Base-by-base conservation (phyloP, 2,329 filamentous ascomycete species). In the Pezicula carpinea region DNA sequence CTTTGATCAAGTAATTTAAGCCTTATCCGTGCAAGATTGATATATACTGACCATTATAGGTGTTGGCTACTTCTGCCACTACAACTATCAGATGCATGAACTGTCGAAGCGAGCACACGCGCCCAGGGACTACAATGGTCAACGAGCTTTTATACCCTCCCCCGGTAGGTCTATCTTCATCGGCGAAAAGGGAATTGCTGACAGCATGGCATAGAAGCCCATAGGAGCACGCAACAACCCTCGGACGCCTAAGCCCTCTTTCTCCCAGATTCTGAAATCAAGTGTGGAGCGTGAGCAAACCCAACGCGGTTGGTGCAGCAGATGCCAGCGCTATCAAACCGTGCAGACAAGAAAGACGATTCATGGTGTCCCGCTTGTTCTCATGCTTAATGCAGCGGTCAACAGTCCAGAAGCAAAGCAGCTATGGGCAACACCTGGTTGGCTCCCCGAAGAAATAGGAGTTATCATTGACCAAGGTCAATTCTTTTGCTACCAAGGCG, bases 381-480 rank as follows among this genome's bases (percentile, higher is more conserved):
- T 99, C 52, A 86, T 95, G 71, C 76, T 99, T 21, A 96, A 96
- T 62, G 87, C 89, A 0, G 80, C 88, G 10, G 84, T 87, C 34
- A 81, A 77, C 5, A 84, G 72, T 39, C 77, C 82, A 2, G 87
- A 92, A 53, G 81, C 89, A 31, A 84, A 85, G 57, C 78, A 86
- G 49, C 75, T 96, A 14, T 99, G 95, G 95, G 82, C 88, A 1
- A 89, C 83, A 11, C 89, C 89, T 0, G 89, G 88, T 14, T 99
- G 92, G 85, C 73, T 99, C 11, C 93, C 93, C 0, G 87, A 93
- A 61, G 90, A 97, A 64, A 91, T 99, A 59, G 93, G 93, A 32
- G 81, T 99, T 60, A 88, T 95, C 48, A 81, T 96, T 48, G 88
- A 95, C 50, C 82, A 88, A 59, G 89, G 89, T n/a, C 88, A 95